Percentiles rank a stretch among this genome's conserved stretches.
Evolutionary conservation across 345 rosid genomes (phyloP).

Genomic region (Eucalyptus melliodora): DNA sequence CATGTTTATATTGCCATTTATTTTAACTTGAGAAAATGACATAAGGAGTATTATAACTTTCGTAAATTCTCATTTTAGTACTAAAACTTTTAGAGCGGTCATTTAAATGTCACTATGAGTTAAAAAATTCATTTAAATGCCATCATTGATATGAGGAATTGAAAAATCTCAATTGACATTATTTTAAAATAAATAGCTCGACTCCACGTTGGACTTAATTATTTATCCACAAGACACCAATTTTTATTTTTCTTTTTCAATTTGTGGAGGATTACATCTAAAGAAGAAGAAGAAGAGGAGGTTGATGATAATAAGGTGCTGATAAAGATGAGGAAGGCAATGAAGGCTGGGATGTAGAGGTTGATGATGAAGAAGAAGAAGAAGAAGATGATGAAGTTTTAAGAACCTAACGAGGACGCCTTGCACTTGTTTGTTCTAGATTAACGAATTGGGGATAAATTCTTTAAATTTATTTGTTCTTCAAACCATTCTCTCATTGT

Average conservation of each 20-base stretch:
- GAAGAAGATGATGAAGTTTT: not conserved
- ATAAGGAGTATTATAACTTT: rapidly evolving
- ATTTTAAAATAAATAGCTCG: not conserved
- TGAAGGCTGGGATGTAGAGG: not conserved
- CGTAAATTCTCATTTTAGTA: rapidly evolving
- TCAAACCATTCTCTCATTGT: not conserved
- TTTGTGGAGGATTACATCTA: not conserved
- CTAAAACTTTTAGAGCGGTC: rapidly evolving
- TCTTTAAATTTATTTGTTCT: not conserved
- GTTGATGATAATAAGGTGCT: not conserved
- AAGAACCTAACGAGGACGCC: not conserved
- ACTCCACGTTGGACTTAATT: not conserved
- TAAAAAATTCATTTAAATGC: not conserved
- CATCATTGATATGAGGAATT: not conserved
- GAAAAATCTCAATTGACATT: not conserved
- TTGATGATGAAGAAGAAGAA: not conserved
- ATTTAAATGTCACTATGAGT: not conserved
- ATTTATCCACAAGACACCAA: not conserved
- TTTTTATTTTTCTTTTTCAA: not conserved
- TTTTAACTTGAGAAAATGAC: not conserved
- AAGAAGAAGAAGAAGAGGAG: not conserved
- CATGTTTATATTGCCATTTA: not conserved
- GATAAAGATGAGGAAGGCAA: not conserved
- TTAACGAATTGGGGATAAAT: not conserved
- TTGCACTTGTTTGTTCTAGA: not conserved